These are phyloP conservation scores for Aspergillus proliferans DNA, from an alignment of 2,329 filamentous ascomycete species.

Conservation along the genomic window DNA sequence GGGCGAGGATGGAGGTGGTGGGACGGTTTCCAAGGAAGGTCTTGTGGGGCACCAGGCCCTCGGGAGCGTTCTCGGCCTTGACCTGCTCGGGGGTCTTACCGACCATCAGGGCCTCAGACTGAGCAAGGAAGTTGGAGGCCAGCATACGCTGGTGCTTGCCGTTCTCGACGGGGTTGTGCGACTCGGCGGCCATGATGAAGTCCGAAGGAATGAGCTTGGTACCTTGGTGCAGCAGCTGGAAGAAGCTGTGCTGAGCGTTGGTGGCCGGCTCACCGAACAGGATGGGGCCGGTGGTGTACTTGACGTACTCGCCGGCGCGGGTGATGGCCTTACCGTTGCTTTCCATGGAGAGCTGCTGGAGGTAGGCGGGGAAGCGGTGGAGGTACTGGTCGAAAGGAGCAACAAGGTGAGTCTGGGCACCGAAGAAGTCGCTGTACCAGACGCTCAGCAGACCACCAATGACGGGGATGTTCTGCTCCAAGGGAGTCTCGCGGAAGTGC, in stretches of 20 bases:
- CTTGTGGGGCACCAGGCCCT: conserved; percentile 82
- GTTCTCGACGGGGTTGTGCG: conserved; percentile 88
- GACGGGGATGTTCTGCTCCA: conserved; percentile 91
- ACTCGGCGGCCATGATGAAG: conserved; percentile 93
- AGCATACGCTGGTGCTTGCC: conserved; percentile 80
- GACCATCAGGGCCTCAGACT: conserved; percentile 50
- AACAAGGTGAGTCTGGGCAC: conserved; percentile 93
- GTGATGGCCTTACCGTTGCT: conserved; percentile 98
- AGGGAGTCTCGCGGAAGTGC: conserved; percentile 86
- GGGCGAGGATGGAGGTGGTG: conserved; percentile 88
- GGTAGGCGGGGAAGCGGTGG: conserved; percentile 96
- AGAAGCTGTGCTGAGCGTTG: conserved; percentile 99
- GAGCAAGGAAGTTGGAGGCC: conserved; percentile 47
- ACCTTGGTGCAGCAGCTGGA: conserved; percentile 97
- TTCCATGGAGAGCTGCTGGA: conserved; percentile 99
- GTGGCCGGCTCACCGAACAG: conserved; percentile 97
- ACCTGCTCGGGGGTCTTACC: conserved; percentile 45
- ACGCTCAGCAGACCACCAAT: conserved; percentile 90
- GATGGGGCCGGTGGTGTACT: conserved; percentile 95
- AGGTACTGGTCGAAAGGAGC: conserved; percentile 99
- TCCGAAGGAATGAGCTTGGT: conserved; percentile 98
- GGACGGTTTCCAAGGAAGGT: conserved; percentile 97
- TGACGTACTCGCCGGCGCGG: conserved; percentile 77
- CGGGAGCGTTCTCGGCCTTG: conserved; percentile 43
- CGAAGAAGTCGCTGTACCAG: conserved; percentile 99